These are phyloP conservation scores for Podila epicladia DNA, from an alignment of 192 early-diverging fungal genomes.

Conservation along the genomic window DNA sequence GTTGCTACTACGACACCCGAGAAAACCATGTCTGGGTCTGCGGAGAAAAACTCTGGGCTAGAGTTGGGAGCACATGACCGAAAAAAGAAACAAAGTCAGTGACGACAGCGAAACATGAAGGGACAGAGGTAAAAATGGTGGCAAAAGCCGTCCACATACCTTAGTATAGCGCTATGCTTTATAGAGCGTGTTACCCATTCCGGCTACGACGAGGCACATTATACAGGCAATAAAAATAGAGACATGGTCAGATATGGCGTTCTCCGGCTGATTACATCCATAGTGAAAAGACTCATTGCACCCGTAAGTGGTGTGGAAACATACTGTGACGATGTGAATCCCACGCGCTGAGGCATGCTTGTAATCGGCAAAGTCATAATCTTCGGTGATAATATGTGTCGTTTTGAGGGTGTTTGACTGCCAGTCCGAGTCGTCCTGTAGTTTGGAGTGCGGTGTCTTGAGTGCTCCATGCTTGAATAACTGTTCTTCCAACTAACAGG, in stretches of 20 bases:
- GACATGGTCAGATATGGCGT: neutral
- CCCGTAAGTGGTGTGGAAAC: neutral
- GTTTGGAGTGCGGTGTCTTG: neutral
- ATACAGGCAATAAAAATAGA: neutral
- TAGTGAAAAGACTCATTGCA: neutral
- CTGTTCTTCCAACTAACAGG: conserved; percentile 10
- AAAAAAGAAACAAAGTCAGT: neutral
- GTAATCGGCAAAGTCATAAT: conserved; percentile 36
- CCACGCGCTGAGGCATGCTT: conserved; percentile 34
- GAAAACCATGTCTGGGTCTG: conserved; percentile 38
- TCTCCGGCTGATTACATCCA: neutral
- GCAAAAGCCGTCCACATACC: conserved; percentile 13
- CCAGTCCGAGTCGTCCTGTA: neutral
- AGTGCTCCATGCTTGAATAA: conserved; percentile 18
- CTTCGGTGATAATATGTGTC: conserved; percentile 39
- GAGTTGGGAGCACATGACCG: neutral
- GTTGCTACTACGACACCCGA: conserved; percentile 38
- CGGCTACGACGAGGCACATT: conserved; percentile 5
- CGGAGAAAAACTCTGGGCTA: conserved; percentile 24
- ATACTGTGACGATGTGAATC: conserved; percentile 40
- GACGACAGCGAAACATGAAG: neutral
- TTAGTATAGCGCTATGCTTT: neutral
- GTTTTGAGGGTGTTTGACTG: neutral
- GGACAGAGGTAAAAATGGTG: neutral
- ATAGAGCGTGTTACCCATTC: conserved; percentile 23